Base-by-base conservation (phyloP, 2,329 filamentous ascomycete genomes). In the Colletotrichum chrysophilum region DNA sequence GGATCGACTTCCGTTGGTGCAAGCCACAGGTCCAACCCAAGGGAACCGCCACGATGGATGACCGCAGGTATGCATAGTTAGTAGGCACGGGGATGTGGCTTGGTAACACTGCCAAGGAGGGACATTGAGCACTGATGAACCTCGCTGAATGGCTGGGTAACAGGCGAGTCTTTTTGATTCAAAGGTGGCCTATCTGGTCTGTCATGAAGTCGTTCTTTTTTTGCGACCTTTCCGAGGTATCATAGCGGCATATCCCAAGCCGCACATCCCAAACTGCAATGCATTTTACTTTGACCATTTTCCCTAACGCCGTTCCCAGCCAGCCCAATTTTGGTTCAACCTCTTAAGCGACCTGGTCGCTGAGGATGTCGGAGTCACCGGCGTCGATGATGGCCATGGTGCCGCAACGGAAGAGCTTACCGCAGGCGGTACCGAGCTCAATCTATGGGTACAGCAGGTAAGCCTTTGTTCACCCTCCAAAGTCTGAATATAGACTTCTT, bases 371-470 rank as follows among this genome's bases (percentile, higher is more conserved):
- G 82, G 95, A 98, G 93, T 98, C 94, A 93, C 96, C 97, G 86
- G 96, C 96, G 89, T 99, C 97, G 81, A 98, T 90, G 86, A 98
- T 94, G 83, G 96, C 94, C 94, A 99, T 97, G 88, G 96, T 98
- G 81, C 95, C 96, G 93, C 95, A 98, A 83, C 96, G 93, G 94
- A 98, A 99, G 86, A 99, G 94, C 92, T 98, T 98, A 91, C 97
- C 97, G 90, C 96, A 98, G 82, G 96, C 96, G 85, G 96, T 98
- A 85, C 97, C 97, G 81, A 99, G 92, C 91, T 98, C 97, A 86
- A 98, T 98, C 96, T 98, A 87, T 84, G 76, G 74, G 78, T 77
- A 79, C 78, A 81, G 32, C 77, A 85, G 79, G 91, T 94, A 89
- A 93, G 92, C 91, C 86, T 82, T 84, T 82, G 82, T 87, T 84